Percentiles rank a stretch among this genome's conserved stretches.
Conservation (phyloP, 192 early-diverging fungal species). For the Jimgerdemannia flammicorona region DNA sequence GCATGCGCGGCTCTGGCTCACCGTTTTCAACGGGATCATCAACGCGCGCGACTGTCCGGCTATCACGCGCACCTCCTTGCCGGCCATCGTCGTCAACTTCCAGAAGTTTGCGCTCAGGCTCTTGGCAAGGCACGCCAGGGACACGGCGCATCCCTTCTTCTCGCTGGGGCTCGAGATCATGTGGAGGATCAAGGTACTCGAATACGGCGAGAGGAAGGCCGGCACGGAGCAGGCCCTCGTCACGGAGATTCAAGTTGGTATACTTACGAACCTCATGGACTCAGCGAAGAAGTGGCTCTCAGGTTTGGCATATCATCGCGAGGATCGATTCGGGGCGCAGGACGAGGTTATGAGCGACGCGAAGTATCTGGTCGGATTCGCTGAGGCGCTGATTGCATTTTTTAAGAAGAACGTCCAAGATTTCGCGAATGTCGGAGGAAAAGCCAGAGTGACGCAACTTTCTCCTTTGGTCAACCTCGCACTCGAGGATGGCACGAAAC, state of each 20-base stretch:
- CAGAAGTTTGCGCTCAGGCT: neutral
- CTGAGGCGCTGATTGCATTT: neutral
- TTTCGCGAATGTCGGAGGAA: neutral
- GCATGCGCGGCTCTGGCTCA: neutral
- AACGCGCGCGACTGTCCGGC: neutral
- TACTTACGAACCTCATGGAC: too few relatives aligned
- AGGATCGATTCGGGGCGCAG: neutral
- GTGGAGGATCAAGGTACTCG: neutral
- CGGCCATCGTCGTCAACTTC: neutral
- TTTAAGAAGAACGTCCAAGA: neutral
- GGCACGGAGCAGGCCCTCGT: neutral
- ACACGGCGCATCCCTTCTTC: neutral
- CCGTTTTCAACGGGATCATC: neutral
- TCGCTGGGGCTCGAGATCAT: neutral
- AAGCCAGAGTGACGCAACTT: neutral
- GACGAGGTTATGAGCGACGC: neutral
- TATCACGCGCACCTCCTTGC: neutral
- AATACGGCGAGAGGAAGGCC: neutral
- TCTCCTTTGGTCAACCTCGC: neutral
- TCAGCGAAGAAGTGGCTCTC: neutral
- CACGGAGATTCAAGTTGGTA: too few relatives aligned
- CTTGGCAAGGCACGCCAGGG: neutral
- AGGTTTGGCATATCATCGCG: neutral
- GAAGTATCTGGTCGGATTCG: neutral
- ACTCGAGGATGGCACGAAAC: neutral